Conservation (phyloP, 164 flowering plant genomes). For the Warburgia ugandensis region DNA sequence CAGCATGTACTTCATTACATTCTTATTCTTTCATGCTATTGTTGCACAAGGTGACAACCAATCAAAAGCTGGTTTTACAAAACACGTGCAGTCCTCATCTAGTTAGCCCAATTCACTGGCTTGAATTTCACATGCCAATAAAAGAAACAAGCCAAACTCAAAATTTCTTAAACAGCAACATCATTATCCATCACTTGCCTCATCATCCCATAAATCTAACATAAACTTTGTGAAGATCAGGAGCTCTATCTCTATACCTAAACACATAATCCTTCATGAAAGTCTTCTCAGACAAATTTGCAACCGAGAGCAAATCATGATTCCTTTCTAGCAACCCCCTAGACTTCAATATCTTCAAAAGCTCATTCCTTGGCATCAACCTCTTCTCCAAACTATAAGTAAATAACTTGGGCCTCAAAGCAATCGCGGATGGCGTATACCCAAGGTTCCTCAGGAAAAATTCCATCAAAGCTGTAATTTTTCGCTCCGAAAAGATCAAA, state of each 20-base stretch:
- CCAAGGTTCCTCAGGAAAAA: constrained; percentile 7
- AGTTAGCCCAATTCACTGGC: too few species aligned
- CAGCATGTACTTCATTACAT: too few species aligned
- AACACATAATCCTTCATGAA: constrained; percentile 6
- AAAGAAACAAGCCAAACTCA: too few species aligned
- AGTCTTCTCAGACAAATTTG: neutral
- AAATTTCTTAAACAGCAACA: too few species aligned
- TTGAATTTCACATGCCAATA: too few species aligned
- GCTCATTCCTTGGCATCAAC: constrained; percentile 5
- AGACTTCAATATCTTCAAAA: constrained; percentile 10
- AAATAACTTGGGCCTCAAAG: neutral
- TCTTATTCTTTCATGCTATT: too few species aligned
- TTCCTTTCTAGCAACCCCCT: neutral
- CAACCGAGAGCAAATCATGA: neutral
- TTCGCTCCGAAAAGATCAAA: constrained; percentile 7
- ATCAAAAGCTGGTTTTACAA: too few species aligned
- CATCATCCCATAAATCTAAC: neutral
- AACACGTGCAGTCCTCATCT: too few species aligned
- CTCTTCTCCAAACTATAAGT: constrained; percentile 9
- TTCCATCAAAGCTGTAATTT: constrained; percentile 1
- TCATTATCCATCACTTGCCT: too few species aligned
- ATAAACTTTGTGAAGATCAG: constrained; percentile 5
- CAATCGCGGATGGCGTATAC: constrained; percentile 1
- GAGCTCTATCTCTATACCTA: constrained; percentile 2
- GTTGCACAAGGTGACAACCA: too few species aligned